phyloP scores from a whole-genome alignment of 495 filamentous ascomycete genomes.

The Tuber borchii region DNA sequence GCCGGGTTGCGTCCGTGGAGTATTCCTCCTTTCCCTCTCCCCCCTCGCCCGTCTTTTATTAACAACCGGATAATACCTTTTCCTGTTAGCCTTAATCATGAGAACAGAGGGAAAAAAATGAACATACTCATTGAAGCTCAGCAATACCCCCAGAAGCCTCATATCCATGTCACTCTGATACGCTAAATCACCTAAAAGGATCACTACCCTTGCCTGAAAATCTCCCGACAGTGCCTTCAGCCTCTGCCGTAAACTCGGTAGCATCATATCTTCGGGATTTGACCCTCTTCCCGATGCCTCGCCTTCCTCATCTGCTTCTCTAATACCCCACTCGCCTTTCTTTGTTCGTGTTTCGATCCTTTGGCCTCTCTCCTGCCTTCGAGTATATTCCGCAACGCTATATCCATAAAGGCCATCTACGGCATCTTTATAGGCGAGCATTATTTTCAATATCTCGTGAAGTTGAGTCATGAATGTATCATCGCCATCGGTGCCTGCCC shows the following conservation, averaged over 20 bases:
- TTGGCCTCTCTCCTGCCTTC: slow-evolving; percentile 74
- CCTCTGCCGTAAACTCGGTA: slow-evolving; percentile 66
- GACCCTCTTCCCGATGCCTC: slow-evolving; percentile 26
- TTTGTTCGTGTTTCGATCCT: slow-evolving; percentile 60
- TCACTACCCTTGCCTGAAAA: slow-evolving; percentile 68
- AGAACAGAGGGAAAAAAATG: slow-evolving; percentile 1
- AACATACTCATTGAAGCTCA: slow-evolving; percentile 95
- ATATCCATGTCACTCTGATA: slow-evolving; percentile 94
- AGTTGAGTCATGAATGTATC: slow-evolving; percentile 81
- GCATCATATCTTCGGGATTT: slow-evolving; percentile 48
- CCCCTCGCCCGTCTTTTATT: slow-evolving; percentile 29
- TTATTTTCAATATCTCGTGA: slow-evolving; percentile 83
- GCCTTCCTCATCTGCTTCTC: slow-evolving; percentile 51
- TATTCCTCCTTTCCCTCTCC: slow-evolving; percentile 26
- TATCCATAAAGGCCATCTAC: slow-evolving; percentile 94
- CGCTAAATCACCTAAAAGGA: slow-evolving; percentile 78
- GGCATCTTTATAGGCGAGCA: slow-evolving; percentile 87
- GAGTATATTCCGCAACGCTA: slow-evolving; percentile 86
- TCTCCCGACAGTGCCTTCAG: slow-evolving; percentile 62
- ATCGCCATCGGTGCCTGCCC: slow-evolving; percentile 38
- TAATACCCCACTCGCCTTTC: slow-evolving; percentile 58
- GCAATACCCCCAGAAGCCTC: slow-evolving; percentile 87
- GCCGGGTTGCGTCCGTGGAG: slow-evolving; percentile 25
- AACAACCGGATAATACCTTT: slow-evolving; percentile 38
- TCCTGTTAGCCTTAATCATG: slow-evolving; percentile 9